A percentile compares a stretch with the other conserved stretches of the same genome.
phyloP scores from a whole-genome alignment of 768 basidiomycete genomes.

The Hirschioporus abietinus region DNA sequence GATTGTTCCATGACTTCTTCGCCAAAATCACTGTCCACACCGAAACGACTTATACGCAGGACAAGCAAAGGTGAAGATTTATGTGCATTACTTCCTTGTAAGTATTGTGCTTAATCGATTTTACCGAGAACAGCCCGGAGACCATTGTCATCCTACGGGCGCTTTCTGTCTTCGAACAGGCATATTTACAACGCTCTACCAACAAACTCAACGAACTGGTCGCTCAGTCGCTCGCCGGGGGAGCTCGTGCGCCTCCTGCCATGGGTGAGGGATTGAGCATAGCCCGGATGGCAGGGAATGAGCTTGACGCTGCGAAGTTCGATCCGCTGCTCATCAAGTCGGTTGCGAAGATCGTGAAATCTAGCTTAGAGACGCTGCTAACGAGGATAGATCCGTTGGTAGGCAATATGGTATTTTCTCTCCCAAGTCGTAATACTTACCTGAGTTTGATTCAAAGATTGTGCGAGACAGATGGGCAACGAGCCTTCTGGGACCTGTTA shows the following conservation, averaged over 20 bases:
- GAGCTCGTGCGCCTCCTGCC: constrained; percentile 64
- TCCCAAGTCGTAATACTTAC: too few relatives aligned
- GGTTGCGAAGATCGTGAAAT: constrained; percentile 68
- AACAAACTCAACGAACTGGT: constrained; percentile 82
- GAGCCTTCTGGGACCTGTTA: constrained; percentile 66
- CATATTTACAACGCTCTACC: constrained; percentile 83
- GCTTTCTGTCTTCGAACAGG: constrained; percentile 74
- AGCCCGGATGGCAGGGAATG: constrained; percentile 77
- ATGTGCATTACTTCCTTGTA: too few relatives aligned
- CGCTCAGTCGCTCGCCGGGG: constrained; percentile 69
- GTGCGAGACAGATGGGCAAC: constrained; percentile 74
- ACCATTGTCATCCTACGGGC: constrained; percentile 84
- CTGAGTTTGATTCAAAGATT: too few relatives aligned
- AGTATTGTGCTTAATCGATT: too few relatives aligned
- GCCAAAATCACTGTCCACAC: constrained; percentile 93
- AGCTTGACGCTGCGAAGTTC: constrained; percentile 88
- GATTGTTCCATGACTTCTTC: constrained; percentile 97
- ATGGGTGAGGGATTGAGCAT: constrained; percentile 72
- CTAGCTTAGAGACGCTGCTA: constrained; percentile 64
- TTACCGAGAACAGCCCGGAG: constrained; percentile 88
- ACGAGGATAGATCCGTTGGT: constrained; percentile 67
- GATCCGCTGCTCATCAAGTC: constrained; percentile 82
- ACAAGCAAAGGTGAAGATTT: constrained; percentile 92
- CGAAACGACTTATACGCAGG: constrained; percentile 83
- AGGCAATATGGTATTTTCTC: too few relatives aligned